phyloP scores from a whole-genome alignment of 495 filamentous ascomycete genomes.

The Eremomyces bilateralis region DNA sequence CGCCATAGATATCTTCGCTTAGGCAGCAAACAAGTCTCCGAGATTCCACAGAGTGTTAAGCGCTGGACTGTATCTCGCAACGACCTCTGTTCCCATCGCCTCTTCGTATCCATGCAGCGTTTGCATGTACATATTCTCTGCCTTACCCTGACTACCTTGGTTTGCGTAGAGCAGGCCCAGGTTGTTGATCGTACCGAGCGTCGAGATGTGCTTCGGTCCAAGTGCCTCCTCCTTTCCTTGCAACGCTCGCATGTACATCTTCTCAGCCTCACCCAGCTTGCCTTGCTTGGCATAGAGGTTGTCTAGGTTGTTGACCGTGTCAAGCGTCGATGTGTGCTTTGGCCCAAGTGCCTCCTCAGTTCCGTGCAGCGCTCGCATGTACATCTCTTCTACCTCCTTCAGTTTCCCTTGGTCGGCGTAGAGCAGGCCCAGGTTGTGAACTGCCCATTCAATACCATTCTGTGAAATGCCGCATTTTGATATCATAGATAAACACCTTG shows the following conservation, averaged over 20 bases:
- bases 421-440: slow-evolving; percentile 5
- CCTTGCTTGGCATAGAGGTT: slow-evolving; percentile 13
- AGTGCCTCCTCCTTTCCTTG: slow-evolving; percentile 1
- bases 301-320: slow-evolving; percentile 21
- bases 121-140: slow-evolving; percentile 1
- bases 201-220: slow-evolving; percentile 2
- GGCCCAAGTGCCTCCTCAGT: slow-evolving; percentile 19
- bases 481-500: slow-evolving; percentile 1
- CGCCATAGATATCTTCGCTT: slow-evolving; percentile 10
- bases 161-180: background rate
- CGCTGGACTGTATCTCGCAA: slow-evolving; percentile 11
- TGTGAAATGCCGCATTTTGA: too few species aligned
- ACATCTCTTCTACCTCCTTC: slow-evolving; percentile 1
- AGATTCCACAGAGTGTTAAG: slow-evolving; percentile 10
- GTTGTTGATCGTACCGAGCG: background rate
- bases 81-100: slow-evolving; percentile 6
- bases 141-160: background rate
- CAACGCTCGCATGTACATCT: slow-evolving; percentile 11
- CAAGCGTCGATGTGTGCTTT: slow-evolving; percentile 21
- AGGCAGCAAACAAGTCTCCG: slow-evolving; percentile 12
- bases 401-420: background rate
- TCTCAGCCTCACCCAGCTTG: slow-evolving; percentile 18
- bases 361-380: slow-evolving; percentile 8
- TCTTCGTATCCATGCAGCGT: slow-evolving; percentile 7
- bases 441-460: slow-evolving; percentile 2